Evolutionary conservation across 2,329 filamentous ascomycete genomes (phyloP).

Genomic region (Alternaria sp.): DNA sequence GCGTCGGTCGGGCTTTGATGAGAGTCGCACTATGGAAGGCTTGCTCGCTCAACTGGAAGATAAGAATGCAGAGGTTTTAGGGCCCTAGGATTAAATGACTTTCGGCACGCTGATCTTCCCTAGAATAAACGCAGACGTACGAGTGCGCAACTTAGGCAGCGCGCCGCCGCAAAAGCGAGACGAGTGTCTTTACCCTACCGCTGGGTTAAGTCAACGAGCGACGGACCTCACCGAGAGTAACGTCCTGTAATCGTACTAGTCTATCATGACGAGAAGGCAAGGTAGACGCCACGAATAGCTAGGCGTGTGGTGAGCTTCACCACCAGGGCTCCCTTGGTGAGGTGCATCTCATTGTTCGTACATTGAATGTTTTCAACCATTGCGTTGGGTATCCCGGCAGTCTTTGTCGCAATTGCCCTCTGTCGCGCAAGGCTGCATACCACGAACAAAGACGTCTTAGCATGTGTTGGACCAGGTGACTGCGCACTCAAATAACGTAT

Average conservation of each 20-base stretch:
- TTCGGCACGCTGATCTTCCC: not conserved
- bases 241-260: not conserved
- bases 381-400: not conserved
- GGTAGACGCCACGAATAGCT: not conserved
- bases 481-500: not conserved
- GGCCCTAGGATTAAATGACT: too few relatives aligned
- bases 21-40: constrained; percentile 31
- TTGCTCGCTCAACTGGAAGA: constrained; percentile 28
- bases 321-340: not conserved
- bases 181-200: constrained; percentile 33
- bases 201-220: constrained; percentile 20
- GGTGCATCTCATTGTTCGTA: not conserved
- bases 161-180: constrained; percentile 32
- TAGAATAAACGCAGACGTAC: constrained; percentile 35
- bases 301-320: not conserved
- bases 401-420: not conserved
- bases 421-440: not conserved
- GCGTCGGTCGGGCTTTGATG: constrained; percentile 42
- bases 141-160: constrained; percentile 33
- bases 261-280: too few relatives aligned
- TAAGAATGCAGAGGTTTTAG: constrained; percentile 18
- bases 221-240: not conserved
- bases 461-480: not conserved
- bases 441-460: not conserved
- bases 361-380: not conserved